Conservation (phyloP, 2,329 filamentous ascomycete species). For the Teratosphaeria pseudoeucalypti region DNA sequence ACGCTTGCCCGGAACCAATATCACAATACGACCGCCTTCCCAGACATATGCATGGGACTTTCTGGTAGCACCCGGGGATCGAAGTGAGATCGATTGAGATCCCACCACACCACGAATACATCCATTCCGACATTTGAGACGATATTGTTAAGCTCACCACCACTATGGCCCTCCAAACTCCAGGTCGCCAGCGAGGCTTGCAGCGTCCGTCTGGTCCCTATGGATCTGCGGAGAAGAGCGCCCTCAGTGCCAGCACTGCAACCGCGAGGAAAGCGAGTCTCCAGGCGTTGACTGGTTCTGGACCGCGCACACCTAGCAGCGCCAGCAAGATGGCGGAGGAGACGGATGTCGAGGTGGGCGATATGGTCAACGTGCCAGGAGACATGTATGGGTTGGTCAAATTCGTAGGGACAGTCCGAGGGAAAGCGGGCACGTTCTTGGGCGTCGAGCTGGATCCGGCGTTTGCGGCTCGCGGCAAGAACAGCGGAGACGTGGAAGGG, state of each 20-base stretch:
- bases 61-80: too few relatives aligned
- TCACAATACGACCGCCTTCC: too few relatives aligned
- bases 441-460: constrained; percentile 80
- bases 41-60: too few relatives aligned
- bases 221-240: constrained; percentile 28
- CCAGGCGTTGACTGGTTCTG: constrained; percentile 51
- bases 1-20: too few relatives aligned
- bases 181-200: constrained; percentile 23
- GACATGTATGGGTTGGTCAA: constrained; percentile 84
- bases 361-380: constrained; percentile 82
- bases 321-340: constrained; percentile 34
- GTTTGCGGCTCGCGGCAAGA: constrained; percentile 78
- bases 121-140: neutral
- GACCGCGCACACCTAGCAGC: constrained; percentile 35
- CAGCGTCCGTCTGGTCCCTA: constrained; percentile 28
- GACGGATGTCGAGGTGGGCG: constrained; percentile 59
- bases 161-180: constrained; percentile 33
- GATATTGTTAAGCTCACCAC: constrained; percentile 13
- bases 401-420: constrained; percentile 76
- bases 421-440: constrained; percentile 84
- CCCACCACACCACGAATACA: neutral
- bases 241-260: constrained; percentile 32
- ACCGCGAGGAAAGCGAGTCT: constrained; percentile 62
- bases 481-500: constrained; percentile 93
- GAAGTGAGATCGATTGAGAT: neutral